A percentile compares a stretch with the other conserved stretches of the same genome.
Evolutionary conservation across 2,329 filamentous ascomycete species (phyloP).

Genomic region (Ophiostoma ulmi): DNA sequence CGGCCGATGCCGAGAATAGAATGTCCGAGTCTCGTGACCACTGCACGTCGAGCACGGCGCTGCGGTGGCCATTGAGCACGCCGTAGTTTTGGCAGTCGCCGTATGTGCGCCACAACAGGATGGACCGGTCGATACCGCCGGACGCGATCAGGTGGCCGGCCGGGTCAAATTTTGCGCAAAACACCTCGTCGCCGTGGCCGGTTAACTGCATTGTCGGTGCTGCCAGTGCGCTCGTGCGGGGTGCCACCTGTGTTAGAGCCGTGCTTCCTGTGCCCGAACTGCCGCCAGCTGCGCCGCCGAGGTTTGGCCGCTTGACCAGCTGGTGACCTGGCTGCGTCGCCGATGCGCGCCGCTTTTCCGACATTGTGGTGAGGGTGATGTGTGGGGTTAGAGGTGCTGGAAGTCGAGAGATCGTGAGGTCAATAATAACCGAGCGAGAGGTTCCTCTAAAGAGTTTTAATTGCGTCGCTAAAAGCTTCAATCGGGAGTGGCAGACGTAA

Average conservation of each 20-base stretch:
- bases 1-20: constrained; percentile 86
- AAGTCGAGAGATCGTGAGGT: neutral
- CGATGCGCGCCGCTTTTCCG: constrained; percentile 88
- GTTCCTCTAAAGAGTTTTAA: neutral
- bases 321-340: constrained; percentile 70
- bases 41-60: constrained; percentile 84
- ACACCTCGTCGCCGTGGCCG: constrained; percentile 79
- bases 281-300: constrained; percentile 46
- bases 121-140: constrained; percentile 88
- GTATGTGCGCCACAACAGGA: constrained; percentile 91
- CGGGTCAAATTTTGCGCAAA: constrained; percentile 83
- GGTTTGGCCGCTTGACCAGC: constrained; percentile 84
- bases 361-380: constrained; percentile 53
- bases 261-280: constrained; percentile 32
- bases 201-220: constrained; percentile 92
- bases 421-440: neutral
- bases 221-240: constrained; percentile 75
- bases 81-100: constrained; percentile 95
- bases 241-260: constrained; percentile 58
- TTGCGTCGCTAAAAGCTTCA: neutral
- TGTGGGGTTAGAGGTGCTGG: neutral
- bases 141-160: constrained; percentile 86
- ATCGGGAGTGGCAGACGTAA: neutral
- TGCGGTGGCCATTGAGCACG: constrained; percentile 79
- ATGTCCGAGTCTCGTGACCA: constrained; percentile 94